Percentiles rank a stretch among this genome's conserved stretches.
Conservation (phyloP, 2,329 filamentous ascomycete species). For the Dothidotthia symphoricarpi region DNA sequence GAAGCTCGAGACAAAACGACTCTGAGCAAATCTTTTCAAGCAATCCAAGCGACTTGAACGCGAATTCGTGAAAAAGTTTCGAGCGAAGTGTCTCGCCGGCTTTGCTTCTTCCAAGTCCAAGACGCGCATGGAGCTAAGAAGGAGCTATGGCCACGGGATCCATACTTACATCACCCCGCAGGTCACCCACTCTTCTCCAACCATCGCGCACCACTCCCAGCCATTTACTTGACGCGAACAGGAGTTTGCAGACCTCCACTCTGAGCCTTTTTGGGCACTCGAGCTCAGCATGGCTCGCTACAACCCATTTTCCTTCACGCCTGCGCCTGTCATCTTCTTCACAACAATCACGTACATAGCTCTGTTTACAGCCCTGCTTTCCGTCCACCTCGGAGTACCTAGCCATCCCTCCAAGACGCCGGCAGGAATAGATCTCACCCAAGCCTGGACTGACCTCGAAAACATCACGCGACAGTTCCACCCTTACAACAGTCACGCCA, state of each 20-base stretch:
- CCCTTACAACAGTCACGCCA: constrained; percentile 82
- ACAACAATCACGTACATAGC: constrained; percentile 74
- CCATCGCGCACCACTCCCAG: constrained; percentile 16
- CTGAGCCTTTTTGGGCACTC: constrained; percentile 6
- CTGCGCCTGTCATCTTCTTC: constrained; percentile 78
- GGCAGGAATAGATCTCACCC: constrained; percentile 71
- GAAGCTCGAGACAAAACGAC: no score
- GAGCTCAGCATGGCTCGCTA: constrained; percentile 34
- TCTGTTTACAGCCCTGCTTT: constrained; percentile 68
- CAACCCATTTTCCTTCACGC: constrained; percentile 69
- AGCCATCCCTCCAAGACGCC: constrained; percentile 57
- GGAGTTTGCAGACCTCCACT: constrained; percentile 8
- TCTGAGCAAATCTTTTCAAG: no score
- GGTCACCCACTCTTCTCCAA: constrained; percentile 4
- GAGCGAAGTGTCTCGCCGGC: no score
- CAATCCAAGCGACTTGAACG: no score
- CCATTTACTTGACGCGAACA: not conserved
- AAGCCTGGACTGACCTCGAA: constrained; percentile 84
- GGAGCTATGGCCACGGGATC: constrained; percentile 17
- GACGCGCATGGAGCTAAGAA: not conserved
- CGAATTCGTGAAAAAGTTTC: no score
- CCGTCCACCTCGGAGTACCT: constrained; percentile 75
- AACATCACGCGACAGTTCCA: constrained; percentile 73
- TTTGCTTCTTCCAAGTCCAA: not conserved
- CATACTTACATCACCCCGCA: constrained; percentile 5